Conservation (phyloP, 176 grass and related monocot genomes). For the Lolium perenne region DNA sequence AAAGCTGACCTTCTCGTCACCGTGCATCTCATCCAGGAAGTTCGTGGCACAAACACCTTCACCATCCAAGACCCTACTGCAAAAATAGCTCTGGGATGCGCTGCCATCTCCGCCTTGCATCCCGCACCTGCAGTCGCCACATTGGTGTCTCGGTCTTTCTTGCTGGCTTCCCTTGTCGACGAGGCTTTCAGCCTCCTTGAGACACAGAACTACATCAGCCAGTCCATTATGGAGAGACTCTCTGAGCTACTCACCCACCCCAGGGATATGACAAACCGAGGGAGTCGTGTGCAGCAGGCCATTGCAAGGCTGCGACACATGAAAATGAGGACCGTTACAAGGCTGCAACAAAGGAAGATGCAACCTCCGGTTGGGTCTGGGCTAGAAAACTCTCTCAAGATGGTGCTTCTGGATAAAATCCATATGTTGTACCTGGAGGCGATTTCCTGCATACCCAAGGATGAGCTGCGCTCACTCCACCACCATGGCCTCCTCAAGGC, state of each 20-base stretch:
- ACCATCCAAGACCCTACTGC: constrained; percentile 1
- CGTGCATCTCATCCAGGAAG: constrained; percentile 26
- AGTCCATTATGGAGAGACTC: neutral
- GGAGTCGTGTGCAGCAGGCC: neutral
- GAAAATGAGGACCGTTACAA: neutral
- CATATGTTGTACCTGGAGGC: constrained; percentile 3
- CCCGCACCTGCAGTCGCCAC: neutral
- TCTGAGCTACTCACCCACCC: neutral
- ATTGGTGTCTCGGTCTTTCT: neutral
- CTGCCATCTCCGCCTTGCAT: neutral
- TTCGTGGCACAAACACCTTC: neutral
- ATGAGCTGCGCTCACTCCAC: neutral
- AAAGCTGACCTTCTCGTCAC: neutral
- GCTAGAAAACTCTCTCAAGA: neutral
- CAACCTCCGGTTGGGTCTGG: neutral
- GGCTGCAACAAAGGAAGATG: neutral
- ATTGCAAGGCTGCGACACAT: neutral
- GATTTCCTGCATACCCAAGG: neutral
- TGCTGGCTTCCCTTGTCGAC: neutral
- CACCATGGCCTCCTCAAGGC: constrained; percentile 33
- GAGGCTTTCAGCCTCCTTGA: neutral
- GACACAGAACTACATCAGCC: neutral
- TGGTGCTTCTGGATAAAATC: constrained; percentile 12
- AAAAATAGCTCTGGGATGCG: neutral
- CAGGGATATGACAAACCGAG: neutral